Percentiles rank a stretch among this genome's conserved stretches.
These are phyloP conservation scores for Francoa sonchifolia DNA, from an alignment of 441 rosid species.

Conservation along the genomic window DNA sequence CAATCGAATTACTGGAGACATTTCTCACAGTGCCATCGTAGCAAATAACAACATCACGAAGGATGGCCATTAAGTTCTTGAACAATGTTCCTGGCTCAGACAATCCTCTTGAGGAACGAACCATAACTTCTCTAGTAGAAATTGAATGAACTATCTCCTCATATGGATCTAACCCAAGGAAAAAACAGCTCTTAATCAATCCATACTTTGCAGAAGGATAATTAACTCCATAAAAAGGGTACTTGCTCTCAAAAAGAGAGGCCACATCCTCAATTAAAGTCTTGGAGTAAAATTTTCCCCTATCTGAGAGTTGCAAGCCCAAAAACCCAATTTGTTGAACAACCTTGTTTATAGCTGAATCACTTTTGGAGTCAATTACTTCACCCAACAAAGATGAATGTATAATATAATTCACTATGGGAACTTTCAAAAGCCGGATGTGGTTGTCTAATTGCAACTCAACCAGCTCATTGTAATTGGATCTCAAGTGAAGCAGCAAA, in stretches of 20 bases:
- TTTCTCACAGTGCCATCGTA: constrained; percentile 92
- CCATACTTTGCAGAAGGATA: constrained; percentile 75
- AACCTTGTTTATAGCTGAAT: constrained; percentile 49
- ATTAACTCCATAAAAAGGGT: constrained; percentile 29
- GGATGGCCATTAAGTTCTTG: constrained; percentile 93
- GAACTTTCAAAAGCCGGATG: constrained; percentile 37
- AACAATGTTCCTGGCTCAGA: constrained; percentile 93
- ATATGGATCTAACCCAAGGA: constrained; percentile 81
- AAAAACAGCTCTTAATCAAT: constrained; percentile 54
- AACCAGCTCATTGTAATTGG: constrained; percentile 44
- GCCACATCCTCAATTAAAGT: constrained; percentile 71
- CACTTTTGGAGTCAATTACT: constrained; percentile 67
- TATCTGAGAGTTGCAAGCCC: constrained; percentile 70
- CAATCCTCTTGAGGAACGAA: constrained; percentile 84
- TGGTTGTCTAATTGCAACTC: constrained; percentile 65
- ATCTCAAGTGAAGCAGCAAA: constrained; percentile 41
- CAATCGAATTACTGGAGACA: constrained; percentile 64
- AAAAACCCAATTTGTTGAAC: constrained; percentile 71
- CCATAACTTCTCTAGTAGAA: constrained; percentile 68
- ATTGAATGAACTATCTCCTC: constrained; percentile 88
- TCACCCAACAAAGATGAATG: constrained; percentile 53
- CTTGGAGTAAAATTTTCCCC: constrained; percentile 69
- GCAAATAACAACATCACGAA: constrained; percentile 76
- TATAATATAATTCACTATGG: constrained; percentile 42
- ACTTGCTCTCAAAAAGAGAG: constrained; percentile 40